Percentiles rank a stretch among this genome's conserved stretches.
Conservation (phyloP, 768 basidiomycete species). For the Mycena vitilis region DNA sequence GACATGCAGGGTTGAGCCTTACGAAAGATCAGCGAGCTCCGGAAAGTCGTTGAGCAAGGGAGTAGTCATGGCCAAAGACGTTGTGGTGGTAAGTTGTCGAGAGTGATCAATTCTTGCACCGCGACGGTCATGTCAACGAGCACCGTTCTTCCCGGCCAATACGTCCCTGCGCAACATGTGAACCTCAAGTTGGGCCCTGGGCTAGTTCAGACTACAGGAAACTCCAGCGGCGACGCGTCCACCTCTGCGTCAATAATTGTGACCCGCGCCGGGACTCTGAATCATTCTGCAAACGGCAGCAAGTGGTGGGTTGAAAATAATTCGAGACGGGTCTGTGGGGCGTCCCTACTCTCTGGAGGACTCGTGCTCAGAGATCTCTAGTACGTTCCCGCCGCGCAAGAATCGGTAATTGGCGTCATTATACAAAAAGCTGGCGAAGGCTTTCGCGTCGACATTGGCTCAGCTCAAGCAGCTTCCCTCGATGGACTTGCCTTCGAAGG, state of each 20-base stretch:
- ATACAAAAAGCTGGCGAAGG: conserved; percentile 86
- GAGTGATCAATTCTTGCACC: conserved; percentile 13
- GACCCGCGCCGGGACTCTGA: conserved; percentile 77
- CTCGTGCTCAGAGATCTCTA: conserved; percentile 45
- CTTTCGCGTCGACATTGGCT: conserved; percentile 94
- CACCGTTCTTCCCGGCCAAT: conserved; percentile 84
- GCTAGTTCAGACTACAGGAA: conserved; percentile 59
- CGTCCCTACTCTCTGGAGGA: conserved; percentile 14
- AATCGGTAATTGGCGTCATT: conserved; percentile 89
- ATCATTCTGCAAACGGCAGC: conserved; percentile 77
- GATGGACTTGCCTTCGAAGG: conserved; percentile 96
- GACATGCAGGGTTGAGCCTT: conserved; percentile 40
- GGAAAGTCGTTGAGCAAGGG: conserved; percentile 73
- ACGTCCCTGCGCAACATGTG: conserved; percentile 76
- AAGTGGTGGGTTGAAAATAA: conserved; percentile 93
- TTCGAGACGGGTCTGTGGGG: conserved; percentile 78
- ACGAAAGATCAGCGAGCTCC: conserved; percentile 81
- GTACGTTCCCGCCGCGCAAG: conserved; percentile 93
- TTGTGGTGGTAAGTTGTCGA: conserved; percentile 10
- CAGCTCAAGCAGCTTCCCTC: conserved; percentile 85
- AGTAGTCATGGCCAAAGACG: conserved; percentile 51
- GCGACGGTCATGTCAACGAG: conserved; percentile 52
- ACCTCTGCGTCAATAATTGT: conserved; percentile 56
- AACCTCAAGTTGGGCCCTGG: conserved; percentile 92
- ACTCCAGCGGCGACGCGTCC: conserved; percentile 39